A percentile compares a stretch with the other conserved stretches of the same genome.
Conservation (phyloP, 129 eudicot species). For the Arctium lappa region DNA sequence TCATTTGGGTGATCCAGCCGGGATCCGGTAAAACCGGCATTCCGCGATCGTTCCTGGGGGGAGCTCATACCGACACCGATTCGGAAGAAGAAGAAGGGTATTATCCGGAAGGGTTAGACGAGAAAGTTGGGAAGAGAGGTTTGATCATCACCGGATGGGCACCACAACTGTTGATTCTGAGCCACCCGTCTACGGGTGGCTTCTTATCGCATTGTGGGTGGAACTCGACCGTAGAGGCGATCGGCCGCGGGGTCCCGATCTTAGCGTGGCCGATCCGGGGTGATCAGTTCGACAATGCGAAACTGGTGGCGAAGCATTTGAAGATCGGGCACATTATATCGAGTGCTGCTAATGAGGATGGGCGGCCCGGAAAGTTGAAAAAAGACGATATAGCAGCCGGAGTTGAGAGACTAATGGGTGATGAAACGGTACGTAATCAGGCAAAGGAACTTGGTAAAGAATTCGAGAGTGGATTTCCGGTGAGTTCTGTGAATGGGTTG, state of each 20-base stretch:
- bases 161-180: constrained; percentile 65
- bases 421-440: constrained; percentile 42
- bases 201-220: constrained; percentile 88
- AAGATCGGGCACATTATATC: constrained; percentile 42
- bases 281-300: constrained; percentile 61
- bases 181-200: constrained; percentile 75
- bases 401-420: constrained; percentile 52
- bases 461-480: constrained; percentile 53
- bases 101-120: constrained; percentile 55
- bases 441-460: constrained; percentile 26
- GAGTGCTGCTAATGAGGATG: constrained; percentile 6
- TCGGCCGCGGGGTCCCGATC: constrained; percentile 70
- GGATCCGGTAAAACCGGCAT: constrained; percentile 53
- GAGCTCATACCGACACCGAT: constrained; percentile 17
- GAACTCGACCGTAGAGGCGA: constrained; percentile 79
- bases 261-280: constrained; percentile 80
- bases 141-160: constrained; percentile 79
- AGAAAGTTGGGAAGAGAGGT: constrained; percentile 45
- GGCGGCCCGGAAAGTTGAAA: constrained; percentile 26
- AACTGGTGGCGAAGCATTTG: constrained; percentile 51
- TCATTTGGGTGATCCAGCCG: constrained; percentile 78
- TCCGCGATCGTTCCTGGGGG: constrained; percentile 37
- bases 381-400: constrained; percentile 45
- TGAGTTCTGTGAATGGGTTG: constrained; percentile 56
- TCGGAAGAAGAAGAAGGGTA: constrained; percentile 50